phyloP scores from a whole-genome alignment of 805 yeast genomes.

The Komagataella ulmi region DNA sequence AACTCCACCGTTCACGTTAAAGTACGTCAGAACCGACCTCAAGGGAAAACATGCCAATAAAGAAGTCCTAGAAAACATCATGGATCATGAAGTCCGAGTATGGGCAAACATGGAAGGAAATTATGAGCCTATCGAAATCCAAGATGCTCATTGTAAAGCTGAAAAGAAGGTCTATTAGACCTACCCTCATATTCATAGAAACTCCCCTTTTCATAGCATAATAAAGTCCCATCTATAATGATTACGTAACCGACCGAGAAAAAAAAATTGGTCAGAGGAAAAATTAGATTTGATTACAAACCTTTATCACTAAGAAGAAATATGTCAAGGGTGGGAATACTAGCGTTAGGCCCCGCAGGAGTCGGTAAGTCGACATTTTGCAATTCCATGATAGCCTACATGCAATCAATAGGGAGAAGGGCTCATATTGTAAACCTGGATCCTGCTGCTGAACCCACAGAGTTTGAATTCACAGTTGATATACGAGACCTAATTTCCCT shows the following conservation, averaged over 20 bases:
- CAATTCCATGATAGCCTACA: conserved; percentile 71
- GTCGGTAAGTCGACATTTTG: conserved; percentile 94
- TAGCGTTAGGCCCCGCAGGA: conserved; percentile 96
- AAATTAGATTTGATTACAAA: background rate
- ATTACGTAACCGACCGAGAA: background rate
- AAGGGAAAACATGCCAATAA: conserved; percentile 18
- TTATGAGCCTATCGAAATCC: conserved; percentile 84
- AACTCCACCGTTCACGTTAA: conserved; percentile 79
- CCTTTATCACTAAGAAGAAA: background rate
- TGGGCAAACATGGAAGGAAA: conserved; percentile 82
- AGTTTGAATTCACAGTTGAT: conserved; percentile 85
- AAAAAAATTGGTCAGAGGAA: background rate
- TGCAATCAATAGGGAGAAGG: conserved; percentile 82
- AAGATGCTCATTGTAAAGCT: conserved; percentile 64
- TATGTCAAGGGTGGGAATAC: conserved; percentile 92
- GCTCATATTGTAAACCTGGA: conserved; percentile 93
- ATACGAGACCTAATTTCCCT: conserved; percentile 82
- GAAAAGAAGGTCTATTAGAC: conserved; percentile 12
- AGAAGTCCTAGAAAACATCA: conserved; percentile 53
- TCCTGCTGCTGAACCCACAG: conserved; percentile 93
- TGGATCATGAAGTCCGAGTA: conserved; percentile 55
- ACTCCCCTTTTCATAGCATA: background rate
- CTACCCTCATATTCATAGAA: background rate
- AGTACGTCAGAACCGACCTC: conserved; percentile 57
- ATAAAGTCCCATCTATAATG: background rate